Conservation (phyloP, 345 rosid species). For the Linum tenue region DNA sequence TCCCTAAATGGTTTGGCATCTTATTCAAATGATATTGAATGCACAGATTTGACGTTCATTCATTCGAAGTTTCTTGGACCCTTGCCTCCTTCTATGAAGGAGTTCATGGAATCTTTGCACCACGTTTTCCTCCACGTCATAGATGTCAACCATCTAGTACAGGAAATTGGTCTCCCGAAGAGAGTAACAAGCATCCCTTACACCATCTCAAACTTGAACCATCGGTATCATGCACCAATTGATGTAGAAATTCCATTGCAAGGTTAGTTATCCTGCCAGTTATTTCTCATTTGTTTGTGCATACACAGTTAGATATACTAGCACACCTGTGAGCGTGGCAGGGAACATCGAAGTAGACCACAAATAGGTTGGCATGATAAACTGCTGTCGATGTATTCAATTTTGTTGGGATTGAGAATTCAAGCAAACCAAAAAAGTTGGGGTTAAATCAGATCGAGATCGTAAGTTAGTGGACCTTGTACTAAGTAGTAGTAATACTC, state of each 20-base stretch:
- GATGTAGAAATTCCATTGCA: conserved; percentile 52
- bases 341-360: too few species aligned
- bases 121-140: conserved; percentile 51
- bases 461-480: too few species aligned
- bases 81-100: conserved; percentile 57
- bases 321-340: too few species aligned
- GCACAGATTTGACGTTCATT: conserved; percentile 69
- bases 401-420: too few species aligned
- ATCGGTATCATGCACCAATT: conserved; percentile 44
- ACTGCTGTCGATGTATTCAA: too few species aligned
- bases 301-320: too few species aligned
- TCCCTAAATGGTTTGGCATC: not conserved
- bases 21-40: conserved; percentile 7
- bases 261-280: conserved; percentile 38
- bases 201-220: conserved; percentile 45
- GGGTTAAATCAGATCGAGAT: too few species aligned
- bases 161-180: conserved; percentile 41
- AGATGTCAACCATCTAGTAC: conserved; percentile 64
- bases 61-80: conserved; percentile 70
- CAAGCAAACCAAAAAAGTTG: too few species aligned
- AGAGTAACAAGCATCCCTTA: conserved; percentile 39
- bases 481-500: too few species aligned
- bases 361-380: too few species aligned
- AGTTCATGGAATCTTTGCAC: conserved; percentile 41
- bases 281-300: not conserved